Conservation (phyloP, 202 grass and related monocot genomes). For the Panicum hallii region DNA sequence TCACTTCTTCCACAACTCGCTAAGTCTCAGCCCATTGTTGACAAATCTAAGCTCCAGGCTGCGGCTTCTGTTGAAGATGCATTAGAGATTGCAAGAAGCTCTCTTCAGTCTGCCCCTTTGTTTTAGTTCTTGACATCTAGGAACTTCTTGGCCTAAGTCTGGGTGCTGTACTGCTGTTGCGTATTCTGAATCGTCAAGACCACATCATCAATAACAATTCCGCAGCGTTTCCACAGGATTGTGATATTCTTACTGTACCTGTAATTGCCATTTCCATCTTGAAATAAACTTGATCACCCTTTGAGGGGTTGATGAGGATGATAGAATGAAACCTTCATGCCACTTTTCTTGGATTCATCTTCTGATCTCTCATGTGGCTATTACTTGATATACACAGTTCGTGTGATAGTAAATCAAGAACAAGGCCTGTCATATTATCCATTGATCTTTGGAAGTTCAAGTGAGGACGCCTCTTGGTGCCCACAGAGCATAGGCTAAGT, state of each 20-base stretch:
- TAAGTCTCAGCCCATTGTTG: conserved; percentile 71
- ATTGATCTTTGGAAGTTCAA: not conserved
- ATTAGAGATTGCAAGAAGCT: conserved; percentile 72
- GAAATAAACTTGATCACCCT: conserved; percentile 41
- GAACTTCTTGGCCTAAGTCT: conserved; percentile 7
- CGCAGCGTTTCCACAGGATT: conserved; percentile 2
- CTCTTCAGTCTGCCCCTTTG: conserved; percentile 5
- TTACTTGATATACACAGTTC: no score
- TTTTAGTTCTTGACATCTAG: conserved; percentile 29
- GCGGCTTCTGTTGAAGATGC: conserved; percentile 75
- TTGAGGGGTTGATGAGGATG: conserved; percentile 39
- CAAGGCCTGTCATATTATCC: not conserved
- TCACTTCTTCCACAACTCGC: conserved; percentile 72
- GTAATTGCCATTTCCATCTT: conserved; percentile 17
- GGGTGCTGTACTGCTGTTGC: not conserved
- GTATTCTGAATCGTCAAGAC: not conserved
- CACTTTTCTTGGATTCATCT: not conserved
- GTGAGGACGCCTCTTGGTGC: no score
- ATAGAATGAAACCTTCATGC: not conserved
- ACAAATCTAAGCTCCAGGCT: conserved; percentile 80
- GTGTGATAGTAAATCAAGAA: not conserved
- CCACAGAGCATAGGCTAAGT: not conserved
- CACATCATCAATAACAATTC: conserved; percentile 35
- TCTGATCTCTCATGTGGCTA: not conserved
- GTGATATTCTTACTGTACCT: conserved; percentile 32